phyloP scores from a whole-genome alignment of 176 grass and related monocot species.

The Oryza meridionalis region DNA sequence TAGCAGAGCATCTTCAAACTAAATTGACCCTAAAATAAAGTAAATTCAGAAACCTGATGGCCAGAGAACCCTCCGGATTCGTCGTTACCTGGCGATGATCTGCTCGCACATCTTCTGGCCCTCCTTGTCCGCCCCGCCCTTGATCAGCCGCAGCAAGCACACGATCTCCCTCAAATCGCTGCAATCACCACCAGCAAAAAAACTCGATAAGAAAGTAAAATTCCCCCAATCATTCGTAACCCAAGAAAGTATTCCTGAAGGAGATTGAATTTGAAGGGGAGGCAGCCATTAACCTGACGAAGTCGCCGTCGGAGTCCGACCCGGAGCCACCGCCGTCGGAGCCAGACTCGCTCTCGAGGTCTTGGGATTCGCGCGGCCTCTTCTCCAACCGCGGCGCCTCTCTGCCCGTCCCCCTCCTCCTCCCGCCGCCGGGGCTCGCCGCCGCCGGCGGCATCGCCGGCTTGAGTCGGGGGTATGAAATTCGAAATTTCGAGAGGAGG shows the following conservation, averaged over 20 bases:
- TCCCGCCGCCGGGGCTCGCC: constrained; percentile 25
- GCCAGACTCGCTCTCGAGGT: background rate
- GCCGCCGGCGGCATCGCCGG: constrained; percentile 18
- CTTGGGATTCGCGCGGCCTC: background rate
- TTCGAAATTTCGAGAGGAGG: constrained; percentile 20
- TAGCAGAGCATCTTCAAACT: background rate
- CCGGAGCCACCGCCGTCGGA: background rate
- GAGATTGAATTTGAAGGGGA: background rate
- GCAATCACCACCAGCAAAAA: background rate
- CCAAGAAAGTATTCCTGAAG: background rate
- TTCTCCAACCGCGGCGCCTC: background rate
- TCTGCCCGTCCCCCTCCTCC: background rate
- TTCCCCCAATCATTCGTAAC: background rate
- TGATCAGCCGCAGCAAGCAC: constrained; percentile 65
- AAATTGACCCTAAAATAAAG: background rate
- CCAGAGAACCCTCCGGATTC: background rate
- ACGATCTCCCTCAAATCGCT: constrained; percentile 73
- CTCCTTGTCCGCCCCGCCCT: constrained; percentile 56
- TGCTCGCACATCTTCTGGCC: constrained; percentile 68
- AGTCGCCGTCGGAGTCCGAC: constrained; percentile 29
- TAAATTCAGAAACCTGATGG: background rate
- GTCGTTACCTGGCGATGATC: constrained; percentile 52
- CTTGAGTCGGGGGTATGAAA: background rate
- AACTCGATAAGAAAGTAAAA: background rate
- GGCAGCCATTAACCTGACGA: constrained; percentile 35